A percentile compares a stretch with the other conserved stretches of the same genome.
Conservation (phyloP, 148 eudicot genomes). For the Fagopyrum tataricum region DNA sequence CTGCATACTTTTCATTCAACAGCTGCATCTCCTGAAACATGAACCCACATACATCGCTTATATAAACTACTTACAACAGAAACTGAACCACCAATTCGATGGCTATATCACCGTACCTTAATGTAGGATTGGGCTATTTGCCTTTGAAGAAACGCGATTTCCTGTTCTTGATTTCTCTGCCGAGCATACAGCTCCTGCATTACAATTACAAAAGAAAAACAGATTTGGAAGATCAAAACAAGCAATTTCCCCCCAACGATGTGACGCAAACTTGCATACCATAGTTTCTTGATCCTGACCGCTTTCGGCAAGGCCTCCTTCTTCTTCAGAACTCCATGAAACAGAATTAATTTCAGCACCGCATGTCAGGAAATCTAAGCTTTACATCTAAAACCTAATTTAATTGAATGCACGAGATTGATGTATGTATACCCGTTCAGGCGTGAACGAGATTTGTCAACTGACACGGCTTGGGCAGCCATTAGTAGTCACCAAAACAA, state of each 20-base stretch:
- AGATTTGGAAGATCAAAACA: constrained; percentile 5
- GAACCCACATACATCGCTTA: constrained; percentile 12
- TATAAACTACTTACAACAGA: constrained; percentile 15
- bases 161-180: constrained; percentile 51
- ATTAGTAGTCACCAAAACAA: not conserved
- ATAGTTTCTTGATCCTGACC: constrained; percentile 42
- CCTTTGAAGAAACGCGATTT: constrained; percentile 44
- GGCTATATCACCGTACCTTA: constrained; percentile 10
- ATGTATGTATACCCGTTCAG: not conserved
- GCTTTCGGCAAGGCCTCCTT: constrained; percentile 19
- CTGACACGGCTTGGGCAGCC: not conserved
- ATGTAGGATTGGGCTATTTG: constrained; percentile 62
- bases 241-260: not conserved
- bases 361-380: not conserved
- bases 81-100: not conserved
- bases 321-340: constrained; percentile 36
- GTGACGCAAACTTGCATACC: constrained; percentile 28
- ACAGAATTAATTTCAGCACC: constrained; percentile 33
- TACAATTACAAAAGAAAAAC: constrained; percentile 2
- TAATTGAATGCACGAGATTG: not conserved
- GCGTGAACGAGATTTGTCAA: not conserved
- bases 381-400: not conserved
- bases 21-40: constrained; percentile 66
- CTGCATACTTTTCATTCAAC: constrained; percentile 67
- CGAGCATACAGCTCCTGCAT: constrained; percentile 55